Conservation (phyloP, 1,284 basidiomycete species). For the Ceratobasidium sp. region DNA sequence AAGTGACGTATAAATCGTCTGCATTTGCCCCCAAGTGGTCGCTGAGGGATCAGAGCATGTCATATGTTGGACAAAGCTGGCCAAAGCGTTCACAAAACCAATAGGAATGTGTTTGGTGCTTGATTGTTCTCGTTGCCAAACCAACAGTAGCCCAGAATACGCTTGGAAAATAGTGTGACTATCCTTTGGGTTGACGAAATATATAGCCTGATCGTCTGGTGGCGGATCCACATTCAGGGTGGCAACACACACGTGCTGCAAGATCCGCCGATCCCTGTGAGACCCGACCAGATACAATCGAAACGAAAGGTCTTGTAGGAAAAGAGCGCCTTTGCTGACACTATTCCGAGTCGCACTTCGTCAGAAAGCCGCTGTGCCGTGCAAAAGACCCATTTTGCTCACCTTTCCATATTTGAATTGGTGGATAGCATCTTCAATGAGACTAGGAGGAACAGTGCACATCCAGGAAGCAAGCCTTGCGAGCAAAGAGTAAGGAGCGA, state of each 20-base stretch:
- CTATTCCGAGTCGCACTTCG: neutral
- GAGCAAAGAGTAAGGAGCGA: neutral
- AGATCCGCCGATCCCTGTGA: neutral
- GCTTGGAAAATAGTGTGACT: neutral
- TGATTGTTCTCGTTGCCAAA: neutral
- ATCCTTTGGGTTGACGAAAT: slow-evolving; percentile 2
- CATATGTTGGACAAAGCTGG: neutral
- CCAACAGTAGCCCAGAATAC: neutral
- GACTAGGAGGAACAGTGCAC: neutral
- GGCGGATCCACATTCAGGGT: neutral
- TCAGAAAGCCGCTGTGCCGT: no score
- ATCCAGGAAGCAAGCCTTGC: neutral
- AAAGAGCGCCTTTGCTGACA: neutral
- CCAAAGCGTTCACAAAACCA: neutral
- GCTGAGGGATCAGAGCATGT: neutral
- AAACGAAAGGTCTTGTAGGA: neutral
- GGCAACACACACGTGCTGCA: neutral
- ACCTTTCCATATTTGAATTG: no score
- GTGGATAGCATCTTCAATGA: no score
- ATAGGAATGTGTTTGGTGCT: neutral
- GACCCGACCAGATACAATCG: slow-evolving; percentile 6
- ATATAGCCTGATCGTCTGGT: no score
- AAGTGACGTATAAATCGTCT: neutral
- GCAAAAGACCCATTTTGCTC: no score
- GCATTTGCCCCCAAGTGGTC: neutral